Percentiles rank a stretch among this genome's conserved stretches.
These are phyloP conservation scores for Candida pini DNA, from an alignment of 805 yeast species.

Conservation along the genomic window DNA sequence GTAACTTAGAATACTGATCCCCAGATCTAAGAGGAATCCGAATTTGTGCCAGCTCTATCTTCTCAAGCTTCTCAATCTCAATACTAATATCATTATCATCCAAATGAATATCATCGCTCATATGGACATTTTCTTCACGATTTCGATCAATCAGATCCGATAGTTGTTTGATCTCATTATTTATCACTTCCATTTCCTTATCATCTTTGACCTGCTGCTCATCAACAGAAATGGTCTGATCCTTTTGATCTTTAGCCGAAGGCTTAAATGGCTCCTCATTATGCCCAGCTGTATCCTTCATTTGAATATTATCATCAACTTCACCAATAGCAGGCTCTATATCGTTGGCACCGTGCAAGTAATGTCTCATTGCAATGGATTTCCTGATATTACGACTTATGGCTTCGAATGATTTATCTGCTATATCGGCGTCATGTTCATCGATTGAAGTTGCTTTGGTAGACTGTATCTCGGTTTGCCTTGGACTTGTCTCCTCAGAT, in stretches of 20 bases:
- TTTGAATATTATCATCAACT: slow-evolving; percentile 1
- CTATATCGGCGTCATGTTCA: slow-evolving; percentile 2
- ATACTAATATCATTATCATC: slow-evolving; percentile 22
- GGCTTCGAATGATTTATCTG: slow-evolving; percentile 25
- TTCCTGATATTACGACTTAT: slow-evolving; percentile 25
- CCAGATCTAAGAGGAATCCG: slow-evolving; percentile 19
- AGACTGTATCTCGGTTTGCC: too few relatives aligned
- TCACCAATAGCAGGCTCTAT: too few relatives aligned
- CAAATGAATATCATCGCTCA: slow-evolving; percentile 20
- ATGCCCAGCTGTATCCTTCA: too few relatives aligned
- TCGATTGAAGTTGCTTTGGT: too few relatives aligned
- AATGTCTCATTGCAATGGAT: slow-evolving; percentile 22
- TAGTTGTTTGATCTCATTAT: too few relatives aligned
- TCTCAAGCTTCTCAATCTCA: slow-evolving; percentile 24
- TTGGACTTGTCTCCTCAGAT: too few relatives aligned
- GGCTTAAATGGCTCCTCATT: too few relatives aligned
- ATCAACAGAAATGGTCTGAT: too few relatives aligned
- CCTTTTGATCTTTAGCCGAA: too few relatives aligned
- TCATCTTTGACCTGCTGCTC: too few relatives aligned
- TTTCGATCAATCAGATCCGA: slow-evolving; percentile 12
- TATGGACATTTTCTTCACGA: slow-evolving; percentile 15
- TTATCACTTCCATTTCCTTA: too few relatives aligned
- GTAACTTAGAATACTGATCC: slow-evolving; percentile 6
- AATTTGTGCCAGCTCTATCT: slow-evolving; percentile 24
- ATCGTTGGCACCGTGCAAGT: slow-evolving; percentile 9